These are phyloP conservation scores for Dimocarpus longan DNA, from an alignment of 345 rosid genomes.

Conservation along the genomic window DNA sequence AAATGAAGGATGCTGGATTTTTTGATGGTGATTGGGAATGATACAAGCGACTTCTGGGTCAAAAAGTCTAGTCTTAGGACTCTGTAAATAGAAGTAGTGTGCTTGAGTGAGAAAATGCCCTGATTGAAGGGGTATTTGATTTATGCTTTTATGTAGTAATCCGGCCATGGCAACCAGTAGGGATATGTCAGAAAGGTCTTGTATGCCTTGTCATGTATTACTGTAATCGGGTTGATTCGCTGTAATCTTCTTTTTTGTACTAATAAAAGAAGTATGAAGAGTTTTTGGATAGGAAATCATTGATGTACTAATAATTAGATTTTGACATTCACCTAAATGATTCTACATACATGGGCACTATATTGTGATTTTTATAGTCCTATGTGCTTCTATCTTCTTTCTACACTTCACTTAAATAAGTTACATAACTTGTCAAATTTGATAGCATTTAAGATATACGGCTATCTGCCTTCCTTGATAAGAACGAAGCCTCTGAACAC, in stretches of 20 bases:
- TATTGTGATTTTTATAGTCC: no score
- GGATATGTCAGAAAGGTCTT: not conserved
- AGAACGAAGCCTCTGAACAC: no score
- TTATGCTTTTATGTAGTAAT: not conserved
- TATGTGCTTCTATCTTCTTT: not conserved
- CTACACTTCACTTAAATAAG: no score
- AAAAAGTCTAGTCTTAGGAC: not conserved
- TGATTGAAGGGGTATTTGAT: not conserved
- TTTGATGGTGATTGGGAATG: slow-evolving; percentile 90
- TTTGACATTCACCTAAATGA: no score
- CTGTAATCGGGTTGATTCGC: not conserved
- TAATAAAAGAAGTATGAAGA: no score
- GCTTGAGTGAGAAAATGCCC: not conserved
- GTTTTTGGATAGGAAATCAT: not conserved
- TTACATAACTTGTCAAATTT: not conserved
- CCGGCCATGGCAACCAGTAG: not conserved
- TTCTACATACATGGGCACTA: no score
- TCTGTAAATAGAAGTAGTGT: slow-evolving; percentile 28
- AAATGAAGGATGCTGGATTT: slow-evolving; percentile 96
- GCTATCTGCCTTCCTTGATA: no score
- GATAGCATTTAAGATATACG: not conserved
- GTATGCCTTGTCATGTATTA: not conserved
- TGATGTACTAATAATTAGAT: not conserved
- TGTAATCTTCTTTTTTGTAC: not conserved
- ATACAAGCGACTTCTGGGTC: slow-evolving; percentile 4